phyloP scores from a whole-genome alignment of 768 basidiomycete species.

The Boletus speciosus region DNA sequence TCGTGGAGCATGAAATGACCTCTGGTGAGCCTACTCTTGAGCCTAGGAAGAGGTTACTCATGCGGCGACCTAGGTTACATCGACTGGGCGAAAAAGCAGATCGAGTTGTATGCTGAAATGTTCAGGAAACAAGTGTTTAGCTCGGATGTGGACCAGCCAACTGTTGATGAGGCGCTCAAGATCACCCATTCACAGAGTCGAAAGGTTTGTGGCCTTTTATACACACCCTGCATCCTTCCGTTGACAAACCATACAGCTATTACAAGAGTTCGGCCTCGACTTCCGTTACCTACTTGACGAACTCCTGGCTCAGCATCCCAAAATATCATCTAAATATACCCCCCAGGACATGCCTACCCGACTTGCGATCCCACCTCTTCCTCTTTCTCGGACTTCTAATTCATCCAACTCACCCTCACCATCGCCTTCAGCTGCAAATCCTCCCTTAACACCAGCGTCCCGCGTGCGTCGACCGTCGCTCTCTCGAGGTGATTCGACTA shows the following conservation, averaged over 20 bases:
- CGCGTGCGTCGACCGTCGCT: slow-evolving; percentile 26
- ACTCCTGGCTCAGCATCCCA: slow-evolving; percentile 54
- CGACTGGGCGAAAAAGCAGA: slow-evolving; percentile 86
- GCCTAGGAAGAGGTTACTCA: neutral
- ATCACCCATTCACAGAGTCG: slow-evolving; percentile 79
- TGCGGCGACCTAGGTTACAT: slow-evolving; percentile 65
- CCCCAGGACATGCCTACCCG: slow-evolving; percentile 29
- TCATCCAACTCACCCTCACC: slow-evolving; percentile 16
- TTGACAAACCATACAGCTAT: slow-evolving; percentile 44
- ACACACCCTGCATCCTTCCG: too few species aligned
- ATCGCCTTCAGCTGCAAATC: slow-evolving; percentile 14
- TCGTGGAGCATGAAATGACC: slow-evolving; percentile 92
- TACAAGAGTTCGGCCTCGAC: slow-evolving; percentile 92
- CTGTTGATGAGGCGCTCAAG: slow-evolving; percentile 73
- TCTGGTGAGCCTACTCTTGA: slow-evolving; percentile 58
- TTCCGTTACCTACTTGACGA: slow-evolving; percentile 88
- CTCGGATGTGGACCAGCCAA: slow-evolving; percentile 65
- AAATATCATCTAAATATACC: slow-evolving; percentile 26
- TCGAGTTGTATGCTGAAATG: slow-evolving; percentile 77
- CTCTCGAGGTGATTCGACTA: slow-evolving; percentile 28
- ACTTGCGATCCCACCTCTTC: slow-evolving; percentile 16
- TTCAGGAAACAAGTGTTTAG: slow-evolving; percentile 92
- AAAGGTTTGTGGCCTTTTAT: slow-evolving; percentile 50
- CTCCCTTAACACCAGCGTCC: slow-evolving; percentile 27
- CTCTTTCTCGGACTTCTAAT: slow-evolving; percentile 14